Percentiles rank a stretch among this genome's conserved stretches.
Conservation (phyloP, 163 green algal species). For the Coccomyxa subellipsoidea region DNA sequence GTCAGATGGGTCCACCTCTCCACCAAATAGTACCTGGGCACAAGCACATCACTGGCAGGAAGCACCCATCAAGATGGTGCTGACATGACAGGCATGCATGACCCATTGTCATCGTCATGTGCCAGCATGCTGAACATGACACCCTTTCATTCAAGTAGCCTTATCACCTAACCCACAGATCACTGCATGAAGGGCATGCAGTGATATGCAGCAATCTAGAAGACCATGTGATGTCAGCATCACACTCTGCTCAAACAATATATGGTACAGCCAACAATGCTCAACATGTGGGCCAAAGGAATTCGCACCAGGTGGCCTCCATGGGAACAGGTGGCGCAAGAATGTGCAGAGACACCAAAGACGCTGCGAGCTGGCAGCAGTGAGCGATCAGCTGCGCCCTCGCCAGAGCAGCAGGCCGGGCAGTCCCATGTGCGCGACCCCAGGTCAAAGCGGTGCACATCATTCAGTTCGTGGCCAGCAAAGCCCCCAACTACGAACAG, state of each 20-base stretch:
- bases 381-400: background rate
- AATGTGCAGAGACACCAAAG: conserved; percentile 41
- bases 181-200: too few species aligned
- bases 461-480: conserved; percentile 44
- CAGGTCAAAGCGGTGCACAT: conserved; percentile 43
- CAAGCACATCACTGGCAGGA: background rate
- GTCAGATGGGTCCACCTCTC: conserved; percentile 51
- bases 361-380: conserved; percentile 38
- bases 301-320: conserved; percentile 19
- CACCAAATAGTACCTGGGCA: conserved; percentile 40
- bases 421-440: conserved; percentile 11
- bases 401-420: conserved; percentile 5
- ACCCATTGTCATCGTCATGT: too few species aligned
- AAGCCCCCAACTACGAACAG: conserved; percentile 54
- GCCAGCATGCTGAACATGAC: background rate
- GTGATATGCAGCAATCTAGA: too few species aligned
- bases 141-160: too few species aligned
- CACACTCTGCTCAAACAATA: too few species aligned
- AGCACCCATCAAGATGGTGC: too few species aligned
- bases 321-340: conserved; percentile 28
- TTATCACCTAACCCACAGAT: too few species aligned
- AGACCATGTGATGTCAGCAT: too few species aligned
- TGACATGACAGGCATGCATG: too few species aligned
- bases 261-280: too few species aligned
- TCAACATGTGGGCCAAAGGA: background rate